Base-by-base conservation (phyloP, 345 rosid species). In the thale cress (Arabidopsis thaliana) region DNA sequence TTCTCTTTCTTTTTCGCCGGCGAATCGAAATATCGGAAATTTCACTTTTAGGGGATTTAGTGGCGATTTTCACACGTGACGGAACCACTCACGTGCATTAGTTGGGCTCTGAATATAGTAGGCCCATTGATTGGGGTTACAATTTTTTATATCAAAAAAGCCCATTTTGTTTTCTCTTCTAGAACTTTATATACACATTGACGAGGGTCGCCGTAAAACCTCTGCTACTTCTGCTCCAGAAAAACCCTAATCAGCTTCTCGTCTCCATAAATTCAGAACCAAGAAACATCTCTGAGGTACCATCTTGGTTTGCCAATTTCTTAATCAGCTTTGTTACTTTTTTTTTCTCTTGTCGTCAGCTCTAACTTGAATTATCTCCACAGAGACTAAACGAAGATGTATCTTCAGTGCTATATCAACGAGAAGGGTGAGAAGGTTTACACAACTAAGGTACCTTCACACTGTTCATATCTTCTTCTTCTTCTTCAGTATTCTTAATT, bases 401-500 rank as follows among this genome's bases (percentile, higher is more conserved):
- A 86, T 86, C 95, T 89, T 62, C 87, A 84, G 86, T 89, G 78
- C 82, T 89, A 89, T 76, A 87, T 89, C 56, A 89, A 89, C 69
- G 95, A 89, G 57, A 89, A 87, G 32, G 95, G 95, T 36, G 90
- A 84, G 61, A 89, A 89, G 72, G 92, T 89, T 51, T 89, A 89
- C 86, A 89, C 95, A 73, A 87, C 90, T 33, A 89, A 89, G 92
- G 92, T 87, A 81, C 58, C 34, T 65, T 42, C 4, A 6, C 34
- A 40, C 53, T 66, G 0, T 36, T 59, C 42, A 23, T 52, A 25
- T 60, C 20, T 14, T 44, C 3, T 33, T 37, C 3, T 16, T 60
- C 20, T 14, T 44, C 3, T 32, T 36, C 3, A 12, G 0, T 46
- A n/a, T 62, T 4, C 25, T 53, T 40, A 12, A 24, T 51, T 16